Conservation (phyloP, 2,329 filamentous ascomycete genomes). For the Botryotinia narcissicola region DNA sequence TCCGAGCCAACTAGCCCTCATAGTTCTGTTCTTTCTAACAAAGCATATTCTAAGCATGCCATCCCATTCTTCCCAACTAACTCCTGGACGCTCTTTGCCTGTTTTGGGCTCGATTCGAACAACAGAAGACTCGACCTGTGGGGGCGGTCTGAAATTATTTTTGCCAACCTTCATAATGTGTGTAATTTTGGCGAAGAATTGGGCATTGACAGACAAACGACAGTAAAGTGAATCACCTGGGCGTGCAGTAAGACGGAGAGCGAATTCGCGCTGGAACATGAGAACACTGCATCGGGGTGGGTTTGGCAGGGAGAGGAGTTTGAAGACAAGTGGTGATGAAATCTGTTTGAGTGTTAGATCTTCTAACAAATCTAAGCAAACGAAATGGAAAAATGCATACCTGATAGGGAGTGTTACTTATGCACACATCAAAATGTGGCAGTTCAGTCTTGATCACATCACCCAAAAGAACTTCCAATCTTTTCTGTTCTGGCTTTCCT, state of each 20-base stretch:
- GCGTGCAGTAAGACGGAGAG: slow-evolving; percentile 81
- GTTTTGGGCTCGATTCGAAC: slow-evolving; percentile 86
- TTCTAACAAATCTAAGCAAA: slow-evolving; percentile 5
- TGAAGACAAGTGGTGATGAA: slow-evolving; percentile 86
- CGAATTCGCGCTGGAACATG: slow-evolving; percentile 97
- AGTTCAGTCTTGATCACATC: slow-evolving; percentile 83
- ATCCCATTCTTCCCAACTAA: slow-evolving; percentile 94
- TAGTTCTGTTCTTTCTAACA: slow-evolving; percentile 84
- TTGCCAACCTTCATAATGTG: slow-evolving; percentile 89
- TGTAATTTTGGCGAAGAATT: slow-evolving; percentile 78
- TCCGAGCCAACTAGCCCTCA: slow-evolving; percentile 77
- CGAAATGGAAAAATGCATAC: slow-evolving; percentile 38
- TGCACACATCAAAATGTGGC: slow-evolving; percentile 78
- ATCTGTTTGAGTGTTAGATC: slow-evolving; percentile 52
- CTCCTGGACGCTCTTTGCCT: slow-evolving; percentile 72
- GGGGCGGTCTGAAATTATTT: slow-evolving; percentile 95
- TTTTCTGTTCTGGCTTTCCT: slow-evolving; percentile 78
- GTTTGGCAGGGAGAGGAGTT: slow-evolving; percentile 74
- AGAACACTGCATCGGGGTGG: slow-evolving; percentile 82
- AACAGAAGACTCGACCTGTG: slow-evolving; percentile 86
- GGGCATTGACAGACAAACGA: slow-evolving; percentile 86
- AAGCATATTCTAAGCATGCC: slow-evolving; percentile 81
- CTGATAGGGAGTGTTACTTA: slow-evolving; percentile 65
- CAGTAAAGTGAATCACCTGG: slow-evolving; percentile 88
- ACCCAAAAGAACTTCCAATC: slow-evolving; percentile 83